Evolutionary conservation across 495 filamentous ascomycete species (phyloP).

Genomic region (Annulohypoxylon stygium): DNA sequence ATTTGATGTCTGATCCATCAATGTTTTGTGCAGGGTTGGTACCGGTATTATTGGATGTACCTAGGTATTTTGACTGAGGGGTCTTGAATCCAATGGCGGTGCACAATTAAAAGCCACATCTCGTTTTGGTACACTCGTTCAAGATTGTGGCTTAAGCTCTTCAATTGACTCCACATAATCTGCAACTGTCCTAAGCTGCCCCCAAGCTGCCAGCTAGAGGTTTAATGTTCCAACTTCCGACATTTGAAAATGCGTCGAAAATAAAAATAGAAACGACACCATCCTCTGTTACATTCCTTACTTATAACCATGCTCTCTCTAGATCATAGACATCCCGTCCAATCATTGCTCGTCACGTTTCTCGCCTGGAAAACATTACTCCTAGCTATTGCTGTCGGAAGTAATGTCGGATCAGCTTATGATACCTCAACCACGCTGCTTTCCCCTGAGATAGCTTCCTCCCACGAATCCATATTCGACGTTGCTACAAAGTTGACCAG

Average conservation of each 20-base stretch:
- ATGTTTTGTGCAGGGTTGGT: not conserved
- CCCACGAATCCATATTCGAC: slow-evolving; percentile 69
- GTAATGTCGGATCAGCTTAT: slow-evolving; percentile 80
- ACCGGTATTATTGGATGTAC: no score
- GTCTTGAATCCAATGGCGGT: not conserved
- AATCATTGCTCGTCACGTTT: slow-evolving; percentile 58
- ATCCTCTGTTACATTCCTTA: not conserved
- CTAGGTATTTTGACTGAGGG: no score
- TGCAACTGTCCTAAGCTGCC: not conserved
- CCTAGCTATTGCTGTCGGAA: slow-evolving; percentile 69
- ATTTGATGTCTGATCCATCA: not conserved
- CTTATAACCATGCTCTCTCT: slow-evolving; percentile 40
- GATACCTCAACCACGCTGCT: slow-evolving; percentile 86
- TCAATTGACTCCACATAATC: slow-evolving; percentile 5
- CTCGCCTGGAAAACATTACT: slow-evolving; percentile 80
- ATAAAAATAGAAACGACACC: slow-evolving; percentile 7
- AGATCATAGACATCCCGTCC: slow-evolving; percentile 43
- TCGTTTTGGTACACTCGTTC: no score
- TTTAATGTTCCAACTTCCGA: no score
- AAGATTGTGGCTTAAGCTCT: slow-evolving; percentile 16
- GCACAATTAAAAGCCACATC: not conserved
- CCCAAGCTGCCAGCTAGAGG: no score
- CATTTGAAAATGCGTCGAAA: not conserved
- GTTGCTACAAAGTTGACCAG: slow-evolving; percentile 72
- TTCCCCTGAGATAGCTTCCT: slow-evolving; percentile 50